Base-by-base conservation (phyloP, 768 basidiomycete genomes). In the Hericium alpestre region DNA sequence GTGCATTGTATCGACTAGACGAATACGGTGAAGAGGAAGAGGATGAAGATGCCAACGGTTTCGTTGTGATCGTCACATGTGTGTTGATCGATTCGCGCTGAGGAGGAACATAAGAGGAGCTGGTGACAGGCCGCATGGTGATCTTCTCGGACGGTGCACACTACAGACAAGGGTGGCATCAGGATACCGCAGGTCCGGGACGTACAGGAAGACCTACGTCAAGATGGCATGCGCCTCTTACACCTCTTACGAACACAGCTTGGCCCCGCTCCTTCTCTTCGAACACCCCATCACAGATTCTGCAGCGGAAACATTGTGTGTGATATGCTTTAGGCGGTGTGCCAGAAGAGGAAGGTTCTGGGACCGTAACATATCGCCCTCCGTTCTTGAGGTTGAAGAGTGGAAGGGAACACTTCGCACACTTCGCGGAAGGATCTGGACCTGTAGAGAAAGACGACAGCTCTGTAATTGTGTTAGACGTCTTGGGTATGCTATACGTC, bases 241-340 rank as follows among this genome's bases (percentile, higher is more conserved):
- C 76, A 13, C 78, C 79, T 55, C 81, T 77, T 20, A 88, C 82
- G 69, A 88, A 92, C n/a, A 81, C 73, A 9, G 87, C 82, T 60
- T 83, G 79, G 1, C 86, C 86, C 20, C 74, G 77, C 51, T 71
- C 71, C 38, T 72, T 73, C 65, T 86, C 86, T 59, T 78, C 79
- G 63, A 93, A 89, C 9, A 74, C 65, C 16, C 78, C 76, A 47
- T 80, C 72, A 63, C 90, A 93, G 20, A 85, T 71, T 20, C 68
- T 72, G 64, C 90, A 93, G 54, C 77, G 80, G 69, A 93, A 91
- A 66, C 90, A 93, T 46, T 81, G 77, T 3, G 79, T 74, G 61
- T 93, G 90, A 63, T 87, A 92, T 20, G 77, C 75, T 66, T 78
- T 77, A n/a, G 81, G 76, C 22, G 72, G 70, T 16, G 73, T 73